A percentile compares a stretch with the other conserved stretches of the same genome.
phyloP scores from a whole-genome alignment of 495 filamentous ascomycete species.

The Penicillium arizonense region DNA sequence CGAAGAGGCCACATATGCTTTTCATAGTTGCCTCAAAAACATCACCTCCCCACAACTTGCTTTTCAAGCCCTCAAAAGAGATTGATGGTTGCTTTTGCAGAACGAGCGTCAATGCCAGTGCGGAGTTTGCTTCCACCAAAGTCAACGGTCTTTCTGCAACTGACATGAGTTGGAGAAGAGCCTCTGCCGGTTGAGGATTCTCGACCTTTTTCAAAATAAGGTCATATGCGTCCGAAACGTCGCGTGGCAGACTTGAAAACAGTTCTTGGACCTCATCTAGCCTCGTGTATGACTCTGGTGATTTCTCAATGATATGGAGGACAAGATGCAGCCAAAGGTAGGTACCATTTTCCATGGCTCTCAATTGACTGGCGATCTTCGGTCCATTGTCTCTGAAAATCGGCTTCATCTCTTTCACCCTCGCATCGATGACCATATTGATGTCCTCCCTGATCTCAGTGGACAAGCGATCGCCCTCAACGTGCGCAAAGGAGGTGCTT shows the following conservation, averaged over 20 bases:
- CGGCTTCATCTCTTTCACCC: conserved; percentile 14
- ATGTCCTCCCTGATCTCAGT: conserved; percentile 34
- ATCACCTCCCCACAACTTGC: background rate
- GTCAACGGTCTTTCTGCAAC: conserved; percentile 25
- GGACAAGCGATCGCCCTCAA: conserved; percentile 32
- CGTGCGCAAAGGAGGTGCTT: conserved; percentile 13
- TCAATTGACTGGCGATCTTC: conserved; percentile 23
- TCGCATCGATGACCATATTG: conserved; percentile 35
- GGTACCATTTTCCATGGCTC: conserved; percentile 33
- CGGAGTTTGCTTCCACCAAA: conserved; percentile 14
- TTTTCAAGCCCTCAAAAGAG: background rate
- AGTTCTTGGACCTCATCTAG: conserved; percentile 10
- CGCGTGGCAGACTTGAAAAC: conserved; percentile 23
- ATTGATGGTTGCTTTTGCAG: background rate
- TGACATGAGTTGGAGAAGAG: conserved; percentile 25
- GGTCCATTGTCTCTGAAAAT: conserved; percentile 7
- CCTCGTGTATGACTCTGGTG: conserved; percentile 8
- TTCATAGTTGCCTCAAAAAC: conserved; percentile 20
- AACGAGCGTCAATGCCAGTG: conserved; percentile 15
- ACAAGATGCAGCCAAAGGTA: conserved; percentile 44
- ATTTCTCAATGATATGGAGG: conserved; percentile 22
- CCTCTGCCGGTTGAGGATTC: conserved; percentile 8
- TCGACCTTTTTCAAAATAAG: conserved; percentile 14
- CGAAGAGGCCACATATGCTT: conserved; percentile 37
- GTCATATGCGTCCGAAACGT: conserved; percentile 35